phyloP scores from a whole-genome alignment of 768 basidiomycete genomes.

The Amanita brunnescens region DNA sequence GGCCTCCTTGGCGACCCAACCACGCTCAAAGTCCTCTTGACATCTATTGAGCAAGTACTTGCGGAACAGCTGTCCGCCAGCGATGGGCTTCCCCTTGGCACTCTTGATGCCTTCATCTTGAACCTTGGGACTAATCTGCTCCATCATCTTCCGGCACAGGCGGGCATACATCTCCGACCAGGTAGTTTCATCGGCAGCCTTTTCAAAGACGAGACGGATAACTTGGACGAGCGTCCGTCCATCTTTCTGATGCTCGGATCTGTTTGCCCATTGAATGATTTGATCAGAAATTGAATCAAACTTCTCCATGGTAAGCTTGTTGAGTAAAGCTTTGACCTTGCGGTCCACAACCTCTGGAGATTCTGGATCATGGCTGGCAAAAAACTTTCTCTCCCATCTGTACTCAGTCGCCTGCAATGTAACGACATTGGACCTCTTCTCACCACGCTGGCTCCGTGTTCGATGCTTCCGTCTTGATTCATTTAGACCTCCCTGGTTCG shows the following conservation, averaged over 20 bases:
- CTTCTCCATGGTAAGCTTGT: slow-evolving; percentile 95
- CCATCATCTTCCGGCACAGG: slow-evolving; percentile 93
- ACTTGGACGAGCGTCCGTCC: slow-evolving; percentile 93
- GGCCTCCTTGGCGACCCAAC: slow-evolving; percentile 85
- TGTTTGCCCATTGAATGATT: slow-evolving; percentile 94
- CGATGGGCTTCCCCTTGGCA: slow-evolving; percentile 77
- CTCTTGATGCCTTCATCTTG: slow-evolving; percentile 83
- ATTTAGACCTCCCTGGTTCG: slow-evolving; percentile 51
- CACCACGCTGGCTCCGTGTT: slow-evolving; percentile 78
- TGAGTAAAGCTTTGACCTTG: slow-evolving; percentile 85
- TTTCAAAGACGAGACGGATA: slow-evolving; percentile 93
- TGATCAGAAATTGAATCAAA: slow-evolving; percentile 95
- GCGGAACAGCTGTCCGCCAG: slow-evolving; percentile 91
- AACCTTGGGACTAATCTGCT: slow-evolving; percentile 79
- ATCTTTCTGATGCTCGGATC: slow-evolving; percentile 85
- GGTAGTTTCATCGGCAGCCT: slow-evolving; percentile 91
- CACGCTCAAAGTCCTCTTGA: slow-evolving; percentile 96
- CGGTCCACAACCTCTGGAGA: slow-evolving; percentile 85
- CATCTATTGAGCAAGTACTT: slow-evolving; percentile 96
- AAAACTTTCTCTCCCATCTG: slow-evolving; percentile 65
- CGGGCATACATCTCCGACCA: slow-evolving; percentile 99
- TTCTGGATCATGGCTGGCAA: slow-evolving; percentile 41
- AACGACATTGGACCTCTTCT: slow-evolving; percentile 63
- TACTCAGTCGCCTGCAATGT: slow-evolving; percentile 77
- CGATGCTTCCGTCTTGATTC: slow-evolving; percentile 47